These are phyloP conservation scores for Chalaropsis thielavioides DNA, from an alignment of 2,329 filamentous ascomycete genomes.

Conservation along the genomic window DNA sequence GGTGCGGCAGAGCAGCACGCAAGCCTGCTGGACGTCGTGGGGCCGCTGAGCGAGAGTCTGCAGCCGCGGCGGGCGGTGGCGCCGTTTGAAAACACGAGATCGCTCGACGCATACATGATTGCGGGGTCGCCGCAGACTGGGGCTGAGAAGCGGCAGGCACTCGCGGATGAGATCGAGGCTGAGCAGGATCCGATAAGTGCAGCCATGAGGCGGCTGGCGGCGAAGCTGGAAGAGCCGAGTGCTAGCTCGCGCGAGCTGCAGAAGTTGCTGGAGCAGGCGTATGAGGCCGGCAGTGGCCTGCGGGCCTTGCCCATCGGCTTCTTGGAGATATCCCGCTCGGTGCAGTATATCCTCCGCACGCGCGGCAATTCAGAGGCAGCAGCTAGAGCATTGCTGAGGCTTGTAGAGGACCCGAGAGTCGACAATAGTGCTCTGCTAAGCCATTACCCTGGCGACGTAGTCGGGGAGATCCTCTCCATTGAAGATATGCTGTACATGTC, in stretches of 20 bases:
- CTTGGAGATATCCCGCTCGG: conserved; percentile 8
- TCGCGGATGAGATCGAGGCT: conserved; percentile 1
- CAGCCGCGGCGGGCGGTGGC: not conserved
- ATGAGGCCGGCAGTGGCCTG: not conserved
- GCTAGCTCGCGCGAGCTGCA: not conserved
- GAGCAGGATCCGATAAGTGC: conserved; percentile 8
- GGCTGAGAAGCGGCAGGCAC: not conserved
- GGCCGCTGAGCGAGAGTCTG: not conserved
- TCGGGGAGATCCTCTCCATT: conserved; percentile 3
- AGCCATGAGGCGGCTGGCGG: not conserved
- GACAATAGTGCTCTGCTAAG: not conserved
- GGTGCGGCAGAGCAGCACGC: not conserved
- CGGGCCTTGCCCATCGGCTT: not conserved
- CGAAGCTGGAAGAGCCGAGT: not conserved
- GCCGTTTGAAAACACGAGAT: conserved; percentile 7
- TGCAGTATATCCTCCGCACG: conserved; percentile 5
- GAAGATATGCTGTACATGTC: conserved; percentile 14
- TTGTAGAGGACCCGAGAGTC: conserved; percentile 9
- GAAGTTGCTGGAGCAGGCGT: not conserved
- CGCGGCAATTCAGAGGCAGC: conserved; percentile 4
- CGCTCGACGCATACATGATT: not conserved
- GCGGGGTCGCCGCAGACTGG: not conserved
- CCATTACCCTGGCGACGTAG: conserved; percentile 4
- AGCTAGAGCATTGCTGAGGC: not conserved
- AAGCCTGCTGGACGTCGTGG: not conserved